phyloP scores from a whole-genome alignment of 306 rosid species.

The Oxytropis ochrocephala region DNA sequence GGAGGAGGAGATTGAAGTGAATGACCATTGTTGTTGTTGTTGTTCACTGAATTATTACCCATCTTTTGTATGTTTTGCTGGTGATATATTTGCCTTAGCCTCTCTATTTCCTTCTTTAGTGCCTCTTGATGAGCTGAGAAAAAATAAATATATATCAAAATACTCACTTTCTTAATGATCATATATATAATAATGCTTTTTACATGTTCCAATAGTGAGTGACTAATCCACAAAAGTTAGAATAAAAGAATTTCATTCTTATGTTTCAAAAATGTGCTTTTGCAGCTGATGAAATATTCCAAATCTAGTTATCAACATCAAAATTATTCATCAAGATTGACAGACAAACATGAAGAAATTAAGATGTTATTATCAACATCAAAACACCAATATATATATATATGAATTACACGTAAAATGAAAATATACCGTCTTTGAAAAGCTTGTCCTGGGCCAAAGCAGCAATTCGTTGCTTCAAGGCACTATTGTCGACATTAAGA shows the following conservation, averaged over 20 bases:
- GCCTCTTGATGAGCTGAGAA: constrained; percentile 91
- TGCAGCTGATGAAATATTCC: not conserved
- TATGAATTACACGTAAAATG: not conserved
- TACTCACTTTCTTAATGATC: constrained; percentile 2
- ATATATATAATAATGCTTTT: not conserved
- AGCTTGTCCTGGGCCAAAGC: constrained; percentile 95
- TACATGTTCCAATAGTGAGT: not conserved
- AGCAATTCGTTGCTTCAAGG: constrained; percentile 93
- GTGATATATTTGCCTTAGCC: constrained; percentile 78
- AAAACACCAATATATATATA: not conserved
- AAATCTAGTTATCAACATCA: constrained; percentile 3
- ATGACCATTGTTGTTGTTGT: constrained; percentile 31
- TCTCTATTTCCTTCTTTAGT: constrained; percentile 82
- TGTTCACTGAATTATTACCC: constrained; percentile 18
- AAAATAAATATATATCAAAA: not conserved
- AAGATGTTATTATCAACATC: no score
- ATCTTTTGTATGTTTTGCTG: constrained; percentile 68
- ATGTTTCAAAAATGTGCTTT: constrained; percentile 6
- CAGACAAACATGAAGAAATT: not conserved
- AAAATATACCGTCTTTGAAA: constrained; percentile 82
- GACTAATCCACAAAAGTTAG: not conserved
- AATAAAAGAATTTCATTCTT: constrained; percentile 12
- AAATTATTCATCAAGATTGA: not conserved
- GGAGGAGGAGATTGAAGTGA: constrained; percentile 6
- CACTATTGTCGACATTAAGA: constrained; percentile 81